A percentile compares a stretch with the other conserved stretches of the same genome.
phyloP scores from a whole-genome alignment of 306 rosid genomes.

The Myrica gale region DNA sequence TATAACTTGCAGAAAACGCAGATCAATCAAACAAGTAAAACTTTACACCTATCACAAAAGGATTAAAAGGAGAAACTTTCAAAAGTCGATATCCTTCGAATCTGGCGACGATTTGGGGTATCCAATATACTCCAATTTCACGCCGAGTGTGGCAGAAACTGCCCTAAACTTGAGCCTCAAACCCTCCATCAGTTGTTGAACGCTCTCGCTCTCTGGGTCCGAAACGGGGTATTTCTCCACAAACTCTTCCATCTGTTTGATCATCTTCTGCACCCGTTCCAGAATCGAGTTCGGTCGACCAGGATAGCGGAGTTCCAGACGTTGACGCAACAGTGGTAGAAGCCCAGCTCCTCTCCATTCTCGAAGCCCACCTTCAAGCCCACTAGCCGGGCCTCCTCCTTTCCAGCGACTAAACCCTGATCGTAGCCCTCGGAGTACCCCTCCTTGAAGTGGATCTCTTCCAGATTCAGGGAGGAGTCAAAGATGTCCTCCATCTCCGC shows the following conservation, averaged over 20 bases:
- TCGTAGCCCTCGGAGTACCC: constrained; percentile 65
- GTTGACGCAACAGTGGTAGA: constrained; percentile 66
- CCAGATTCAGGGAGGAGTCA: constrained; percentile 56
- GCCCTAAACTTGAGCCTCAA: constrained; percentile 71
- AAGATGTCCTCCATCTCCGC: constrained; percentile 44
- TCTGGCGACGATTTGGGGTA: constrained; percentile 47
- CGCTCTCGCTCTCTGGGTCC: constrained; percentile 62
- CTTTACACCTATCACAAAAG: no score
- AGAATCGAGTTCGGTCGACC: constrained; percentile 48
- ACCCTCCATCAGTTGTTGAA: constrained; percentile 65
- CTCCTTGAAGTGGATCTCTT: constrained; percentile 60
- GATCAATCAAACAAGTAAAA: no score
- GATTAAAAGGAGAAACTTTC: no score
- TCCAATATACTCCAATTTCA: constrained; percentile 63
- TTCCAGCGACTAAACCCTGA: constrained; percentile 52
- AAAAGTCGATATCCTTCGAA: constrained; percentile 39
- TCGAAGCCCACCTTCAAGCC: constrained; percentile 80
- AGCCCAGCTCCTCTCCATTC: constrained; percentile 73
- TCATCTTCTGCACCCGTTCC: constrained; percentile 41
- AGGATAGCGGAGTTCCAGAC: constrained; percentile 53
- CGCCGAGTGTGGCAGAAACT: constrained; percentile 59
- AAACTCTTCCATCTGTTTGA: constrained; percentile 68
- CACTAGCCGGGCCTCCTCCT: constrained; percentile 57
- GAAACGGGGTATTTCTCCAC: constrained; percentile 54
- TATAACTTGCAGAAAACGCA: no score